phyloP scores from a whole-genome alignment of 768 basidiomycete genomes.

The Phanerodontia chrysosporium region DNA sequence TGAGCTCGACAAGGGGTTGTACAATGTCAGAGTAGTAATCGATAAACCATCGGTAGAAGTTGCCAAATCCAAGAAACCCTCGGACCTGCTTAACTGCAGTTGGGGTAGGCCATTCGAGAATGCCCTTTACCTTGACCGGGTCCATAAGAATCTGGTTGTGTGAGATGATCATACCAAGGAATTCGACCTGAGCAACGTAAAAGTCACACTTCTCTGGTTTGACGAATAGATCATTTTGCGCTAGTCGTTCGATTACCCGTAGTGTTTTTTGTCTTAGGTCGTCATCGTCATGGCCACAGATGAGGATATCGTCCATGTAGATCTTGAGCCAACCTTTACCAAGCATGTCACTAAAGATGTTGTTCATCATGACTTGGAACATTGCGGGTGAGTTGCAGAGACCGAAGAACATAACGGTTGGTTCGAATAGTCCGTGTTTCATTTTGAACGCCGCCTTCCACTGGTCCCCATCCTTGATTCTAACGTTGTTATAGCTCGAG shows the following conservation, averaged over 20 bases:
- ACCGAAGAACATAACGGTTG: constrained; percentile 36
- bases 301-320: constrained; percentile 38
- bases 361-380: constrained; percentile 30
- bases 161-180: constrained; percentile 27
- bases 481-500: constrained; percentile 29
- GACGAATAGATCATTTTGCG: constrained; percentile 26
- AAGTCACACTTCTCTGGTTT: constrained; percentile 37
- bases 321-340: constrained; percentile 30
- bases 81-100: constrained; percentile 17
- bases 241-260: constrained; percentile 20
- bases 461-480: constrained; percentile 36
- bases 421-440: constrained; percentile 35
- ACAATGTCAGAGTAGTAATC: constrained; percentile 19
- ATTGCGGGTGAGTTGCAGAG: constrained; percentile 33
- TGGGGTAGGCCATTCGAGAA: constrained; percentile 28
- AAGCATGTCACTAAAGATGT: constrained; percentile 28
- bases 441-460: constrained; percentile 38
- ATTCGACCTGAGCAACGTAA: constrained; percentile 21
- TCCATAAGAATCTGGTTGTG: constrained; percentile 25
- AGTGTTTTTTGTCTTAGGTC: constrained; percentile 18
- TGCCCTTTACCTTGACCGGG: constrained; percentile 25
- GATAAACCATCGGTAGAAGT: constrained; percentile 29
- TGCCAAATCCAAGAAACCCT: constrained; percentile 26
- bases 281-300: constrained; percentile 22
- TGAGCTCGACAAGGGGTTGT: constrained; percentile 16